Conservation (phyloP, 1,284 basidiomycete genomes). For the Ganoderma lingzhi region DNA sequence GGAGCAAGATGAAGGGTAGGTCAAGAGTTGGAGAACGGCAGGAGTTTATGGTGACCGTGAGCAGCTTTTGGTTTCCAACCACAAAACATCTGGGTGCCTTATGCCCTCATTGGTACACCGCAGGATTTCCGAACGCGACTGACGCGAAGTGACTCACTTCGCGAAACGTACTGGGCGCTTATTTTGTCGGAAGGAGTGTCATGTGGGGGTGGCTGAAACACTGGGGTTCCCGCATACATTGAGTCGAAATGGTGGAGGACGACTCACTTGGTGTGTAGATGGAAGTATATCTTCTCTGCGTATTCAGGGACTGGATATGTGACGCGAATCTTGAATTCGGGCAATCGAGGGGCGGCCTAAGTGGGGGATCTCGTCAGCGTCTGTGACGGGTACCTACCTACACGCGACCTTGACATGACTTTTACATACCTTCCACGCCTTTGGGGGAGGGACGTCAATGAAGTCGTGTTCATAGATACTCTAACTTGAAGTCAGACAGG, state of each 20-base stretch:
- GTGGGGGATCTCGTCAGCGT: constrained; percentile 29
- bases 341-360: constrained; percentile 71
- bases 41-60: background rate
- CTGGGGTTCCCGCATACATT: background rate
- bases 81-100: background rate
- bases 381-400: background rate
- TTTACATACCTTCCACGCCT: constrained; percentile 75
- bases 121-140: background rate
- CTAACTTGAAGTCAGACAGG: constrained; percentile 22
- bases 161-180: constrained; percentile 17
- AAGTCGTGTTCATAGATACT: constrained; percentile 83
- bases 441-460: constrained; percentile 73
- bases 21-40: background rate
- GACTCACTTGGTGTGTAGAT: constrained; percentile 73
- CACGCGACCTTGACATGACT: background rate
- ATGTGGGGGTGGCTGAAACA: background rate
- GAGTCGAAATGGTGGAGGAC: background rate
- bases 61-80: background rate
- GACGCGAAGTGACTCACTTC: constrained; percentile 1
- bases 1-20: background rate
- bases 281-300: constrained; percentile 63
- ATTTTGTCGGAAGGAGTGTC: background rate
- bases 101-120: background rate
- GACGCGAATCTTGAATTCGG: constrained; percentile 78
- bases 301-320: constrained; percentile 64